phyloP scores from a whole-genome alignment of 345 rosid genomes.

The Eucalyptus guilfoylei region DNA sequence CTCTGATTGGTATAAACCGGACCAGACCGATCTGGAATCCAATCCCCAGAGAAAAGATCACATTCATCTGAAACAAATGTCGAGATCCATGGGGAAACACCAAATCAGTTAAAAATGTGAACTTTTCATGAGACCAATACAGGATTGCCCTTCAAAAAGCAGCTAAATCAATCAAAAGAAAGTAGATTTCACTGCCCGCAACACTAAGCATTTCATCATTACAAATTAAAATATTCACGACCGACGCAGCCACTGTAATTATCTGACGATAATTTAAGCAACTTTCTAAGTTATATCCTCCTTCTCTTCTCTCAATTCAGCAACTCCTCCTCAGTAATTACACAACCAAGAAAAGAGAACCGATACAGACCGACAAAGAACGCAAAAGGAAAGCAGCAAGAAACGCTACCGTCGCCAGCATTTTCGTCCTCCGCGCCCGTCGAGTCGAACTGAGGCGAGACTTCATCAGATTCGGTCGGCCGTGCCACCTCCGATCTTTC shows the following conservation, averaged over 20 bases:
- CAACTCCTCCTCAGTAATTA: not conserved
- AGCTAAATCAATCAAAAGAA: not conserved
- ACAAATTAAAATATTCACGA: not conserved
- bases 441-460: not conserved
- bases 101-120: not conserved
- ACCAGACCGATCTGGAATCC: conserved; percentile 70
- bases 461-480: not conserved
- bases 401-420: not conserved
- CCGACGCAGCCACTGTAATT: not conserved
- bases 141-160: not conserved
- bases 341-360: not conserved
- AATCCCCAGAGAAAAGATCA: conserved; percentile 67
- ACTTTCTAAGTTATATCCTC: not conserved
- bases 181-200: not conserved
- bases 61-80: conserved; percentile 29
- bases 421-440: not conserved
- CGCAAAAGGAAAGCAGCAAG: not conserved
- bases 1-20: conserved; percentile 67
- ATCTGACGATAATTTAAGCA: not conserved
- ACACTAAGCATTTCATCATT: not conserved
- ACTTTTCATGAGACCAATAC: not conserved
- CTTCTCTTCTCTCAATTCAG: not conserved
- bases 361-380: not conserved
- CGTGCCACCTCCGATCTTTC: not conserved
- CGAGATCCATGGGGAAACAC: conserved; percentile 1